A percentile compares a stretch with the other conserved stretches of the same genome.
These are phyloP conservation scores for Pythium monospermum DNA, from an alignment of 352 stramenopile species.

Conservation along the genomic window DNA sequence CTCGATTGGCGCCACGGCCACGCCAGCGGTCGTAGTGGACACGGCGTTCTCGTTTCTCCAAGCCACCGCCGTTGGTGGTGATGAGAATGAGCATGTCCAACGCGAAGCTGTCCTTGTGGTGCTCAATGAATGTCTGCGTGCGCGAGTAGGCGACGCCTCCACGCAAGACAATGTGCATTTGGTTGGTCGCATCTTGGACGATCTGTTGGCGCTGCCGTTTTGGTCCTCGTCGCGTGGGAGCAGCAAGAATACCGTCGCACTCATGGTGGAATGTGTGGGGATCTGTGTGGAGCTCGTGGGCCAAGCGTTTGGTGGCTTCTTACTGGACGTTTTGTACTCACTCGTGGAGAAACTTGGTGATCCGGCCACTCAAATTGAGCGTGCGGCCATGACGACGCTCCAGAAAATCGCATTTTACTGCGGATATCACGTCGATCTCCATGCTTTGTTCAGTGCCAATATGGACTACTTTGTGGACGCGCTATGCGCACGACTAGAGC, in stretches of 20 bases:
- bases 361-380: conserved; percentile 52
- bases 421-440: conserved; percentile 35
- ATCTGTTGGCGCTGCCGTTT: conserved; percentile 45
- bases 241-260: conserved; percentile 20
- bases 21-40: conserved; percentile 63
- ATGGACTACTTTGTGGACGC: conserved; percentile 89
- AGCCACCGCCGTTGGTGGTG: background rate
- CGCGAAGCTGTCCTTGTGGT: conserved; percentile 45
- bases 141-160: conserved; percentile 10
- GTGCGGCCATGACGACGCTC: conserved; percentile 59
- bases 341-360: conserved; percentile 81
- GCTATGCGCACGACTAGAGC: conserved; percentile 60
- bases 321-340: conserved; percentile 74
- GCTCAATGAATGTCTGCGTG: conserved; percentile 58
- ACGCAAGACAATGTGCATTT: conserved; percentile 48
- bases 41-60: conserved; percentile 44
- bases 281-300: conserved; percentile 63
- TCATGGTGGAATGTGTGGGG: conserved; percentile 74
- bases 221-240: conserved; percentile 5
- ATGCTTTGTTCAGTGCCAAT: conserved; percentile 67
- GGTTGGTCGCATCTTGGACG: conserved; percentile 69
- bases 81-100: background rate
- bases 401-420: conserved; percentile 61
- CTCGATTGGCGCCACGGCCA: conserved; percentile 38
- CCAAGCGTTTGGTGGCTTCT: conserved; percentile 46